Evolutionary conservation across 169 alveolate species (phyloP), one percentile per base, ranked within the genome.

Genomic region (Plasmodium inui): DNA sequence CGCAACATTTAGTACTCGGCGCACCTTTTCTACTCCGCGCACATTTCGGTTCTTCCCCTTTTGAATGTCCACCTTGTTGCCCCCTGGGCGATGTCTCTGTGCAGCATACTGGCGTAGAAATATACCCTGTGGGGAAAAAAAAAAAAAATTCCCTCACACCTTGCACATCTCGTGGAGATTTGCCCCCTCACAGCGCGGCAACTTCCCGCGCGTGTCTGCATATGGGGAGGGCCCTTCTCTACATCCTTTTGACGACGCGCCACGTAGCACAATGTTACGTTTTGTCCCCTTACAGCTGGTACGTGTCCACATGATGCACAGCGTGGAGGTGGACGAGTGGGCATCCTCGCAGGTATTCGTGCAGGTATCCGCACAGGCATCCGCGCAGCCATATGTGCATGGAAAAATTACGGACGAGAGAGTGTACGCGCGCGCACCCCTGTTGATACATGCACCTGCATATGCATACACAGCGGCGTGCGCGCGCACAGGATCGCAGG

Each of bases 401-500:
- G 44, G 44, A 7, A 37, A 37, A 5, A 37, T 37, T 37, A 3
- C 44, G 44, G 44, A 37, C 0, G 9, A 5, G 44, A 41, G 72
- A 7, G 28, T n/a, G 74, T 2, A 17, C 32, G 74, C 32, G 32
- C 32, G 7, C 32, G 26, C 32, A 10, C 74, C 28, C 32, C 28
- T 8, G 32, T 2, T 61, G 74, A 61, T 61, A 34, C 50, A 73
- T 19, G 30, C 30, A 73, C 19, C 32, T 30, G 82, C 32, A 71
- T 71, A 34, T 44, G 32, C 50, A 73, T 70, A 70, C 37, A 70
- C 37, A 34, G 14, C 32, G 32, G 50, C 53, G 8, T 73, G 14
- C 28, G 34, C 9, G 10, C 34, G 44, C 91, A 82, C 91, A 82
- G 91, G 81, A 57, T 46, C 28, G 26, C 44, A 82, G 91, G 91